These are phyloP conservation scores for Fusarium domesticum DNA, from an alignment of 2,329 filamentous ascomycete species.

Conservation along the genomic window DNA sequence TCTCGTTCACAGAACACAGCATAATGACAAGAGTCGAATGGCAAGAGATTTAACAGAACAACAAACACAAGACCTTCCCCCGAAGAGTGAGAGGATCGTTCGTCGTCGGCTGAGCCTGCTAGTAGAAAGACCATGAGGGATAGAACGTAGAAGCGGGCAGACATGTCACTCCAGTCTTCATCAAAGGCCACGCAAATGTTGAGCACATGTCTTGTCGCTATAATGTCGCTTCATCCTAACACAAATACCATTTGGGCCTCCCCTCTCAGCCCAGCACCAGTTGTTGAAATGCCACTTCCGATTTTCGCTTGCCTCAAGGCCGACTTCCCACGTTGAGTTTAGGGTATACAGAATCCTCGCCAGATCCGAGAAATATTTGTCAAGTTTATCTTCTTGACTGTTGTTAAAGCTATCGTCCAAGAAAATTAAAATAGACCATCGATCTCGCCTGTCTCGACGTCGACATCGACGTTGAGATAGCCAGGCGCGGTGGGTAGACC, in stretches of 20 bases:
- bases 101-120: no score
- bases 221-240: not conserved
- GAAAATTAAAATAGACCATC: constrained; percentile 80
- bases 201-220: not conserved
- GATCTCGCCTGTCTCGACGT: constrained; percentile 79
- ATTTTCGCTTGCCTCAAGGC: constrained; percentile 19
- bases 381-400: not conserved
- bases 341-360: constrained; percentile 17
- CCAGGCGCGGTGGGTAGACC: constrained; percentile 92
- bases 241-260: not conserved
- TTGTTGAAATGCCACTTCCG: constrained; percentile 31
- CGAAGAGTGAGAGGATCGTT: no score
- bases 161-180: not conserved
- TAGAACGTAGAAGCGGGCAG: not conserved
- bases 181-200: not conserved
- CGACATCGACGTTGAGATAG: constrained; percentile 89
- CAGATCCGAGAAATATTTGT: constrained; percentile 1
- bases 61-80: no score
- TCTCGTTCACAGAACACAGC: no score
- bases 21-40: no score
- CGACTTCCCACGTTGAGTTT: constrained; percentile 31
- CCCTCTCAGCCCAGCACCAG: constrained; percentile 17
- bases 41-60: no score
- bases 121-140: no score
- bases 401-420: not conserved